Evolutionary conservation across 2,329 filamentous ascomycete species (phyloP).

Genomic region (Aureobasidium sp.): DNA sequence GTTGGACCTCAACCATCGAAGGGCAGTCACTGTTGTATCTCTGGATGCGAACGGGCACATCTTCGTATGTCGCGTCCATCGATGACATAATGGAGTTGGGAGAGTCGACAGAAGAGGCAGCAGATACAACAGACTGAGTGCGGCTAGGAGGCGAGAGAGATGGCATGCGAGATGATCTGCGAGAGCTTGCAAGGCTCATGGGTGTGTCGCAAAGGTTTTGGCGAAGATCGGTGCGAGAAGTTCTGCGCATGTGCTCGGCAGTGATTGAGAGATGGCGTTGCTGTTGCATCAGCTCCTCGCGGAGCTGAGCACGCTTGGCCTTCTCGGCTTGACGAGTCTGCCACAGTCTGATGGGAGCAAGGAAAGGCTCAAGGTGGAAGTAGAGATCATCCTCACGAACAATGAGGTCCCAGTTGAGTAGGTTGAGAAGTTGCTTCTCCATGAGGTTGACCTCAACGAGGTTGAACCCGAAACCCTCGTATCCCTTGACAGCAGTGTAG

Average conservation of each 20-base stretch:
- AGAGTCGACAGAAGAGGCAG: constrained; percentile 26
- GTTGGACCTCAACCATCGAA: constrained; percentile 34
- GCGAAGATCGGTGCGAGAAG: constrained; percentile 23
- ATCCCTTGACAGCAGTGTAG: constrained; percentile 71
- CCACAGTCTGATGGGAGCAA: constrained; percentile 67
- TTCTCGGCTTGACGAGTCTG: constrained; percentile 48
- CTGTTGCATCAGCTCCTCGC: constrained; percentile 31
- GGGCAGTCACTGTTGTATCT: constrained; percentile 36
- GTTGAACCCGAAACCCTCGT: constrained; percentile 78
- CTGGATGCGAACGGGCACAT: constrained; percentile 25
- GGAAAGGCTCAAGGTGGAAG: constrained; percentile 76
- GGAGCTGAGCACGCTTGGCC: constrained; percentile 36
- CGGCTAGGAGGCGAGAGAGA: constrained; percentile 38
- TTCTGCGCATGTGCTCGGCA: constrained; percentile 26
- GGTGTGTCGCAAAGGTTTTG: constrained; percentile 29
- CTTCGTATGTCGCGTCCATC: constrained; percentile 18
- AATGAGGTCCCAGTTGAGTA: constrained; percentile 88
- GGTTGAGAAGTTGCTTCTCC: constrained; percentile 95
- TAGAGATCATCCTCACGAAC: constrained; percentile 82
- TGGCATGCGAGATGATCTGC: constrained; percentile 34
- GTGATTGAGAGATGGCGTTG: constrained; percentile 27
- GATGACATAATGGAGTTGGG: constrained; percentile 28
- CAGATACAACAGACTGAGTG: constrained; percentile 28
- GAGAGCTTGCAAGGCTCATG: constrained; percentile 20
- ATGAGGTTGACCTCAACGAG: constrained; percentile 96